A percentile compares a stretch with the other conserved stretches of the same genome.
Conservation (phyloP, 495 filamentous ascomycete genomes). For the Hyaloscypha finlandica region DNA sequence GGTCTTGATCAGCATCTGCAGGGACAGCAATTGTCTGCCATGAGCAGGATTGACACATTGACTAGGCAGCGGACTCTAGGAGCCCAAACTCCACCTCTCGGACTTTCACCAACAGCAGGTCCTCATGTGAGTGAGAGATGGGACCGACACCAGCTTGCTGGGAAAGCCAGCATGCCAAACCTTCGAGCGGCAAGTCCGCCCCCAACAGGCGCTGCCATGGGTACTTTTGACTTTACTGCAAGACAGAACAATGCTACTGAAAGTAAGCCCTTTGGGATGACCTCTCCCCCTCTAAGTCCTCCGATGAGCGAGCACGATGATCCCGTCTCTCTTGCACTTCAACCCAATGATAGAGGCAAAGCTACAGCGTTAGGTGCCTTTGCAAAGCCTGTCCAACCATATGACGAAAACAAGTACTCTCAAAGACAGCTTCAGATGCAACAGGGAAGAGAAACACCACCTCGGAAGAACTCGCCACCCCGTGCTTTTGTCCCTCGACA, state of each 20-base stretch:
- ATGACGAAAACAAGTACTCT: constrained; percentile 82
- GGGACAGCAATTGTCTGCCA: constrained; percentile 74
- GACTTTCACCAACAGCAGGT: constrained; percentile 51
- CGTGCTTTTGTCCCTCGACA: constrained; percentile 24
- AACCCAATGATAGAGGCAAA: constrained; percentile 79
- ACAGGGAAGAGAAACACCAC: constrained; percentile 57
- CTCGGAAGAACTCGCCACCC: constrained; percentile 31
- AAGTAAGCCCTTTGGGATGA: constrained; percentile 42
- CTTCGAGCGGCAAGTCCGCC: constrained; percentile 55
- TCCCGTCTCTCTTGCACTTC: constrained; percentile 57
- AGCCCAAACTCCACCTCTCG: constrained; percentile 48
- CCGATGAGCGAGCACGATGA: constrained; percentile 72
- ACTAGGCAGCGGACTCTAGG: constrained; percentile 56
- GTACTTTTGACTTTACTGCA: constrained; percentile 27
- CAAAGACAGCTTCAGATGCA: constrained; percentile 80
- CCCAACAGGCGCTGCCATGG: constrained; percentile 37
- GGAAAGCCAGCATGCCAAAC: constrained; percentile 31
- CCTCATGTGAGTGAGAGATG: constrained; percentile 56
- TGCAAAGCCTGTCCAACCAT: constrained; percentile 72
- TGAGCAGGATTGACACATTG: constrained; percentile 78
- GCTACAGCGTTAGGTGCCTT: constrained; percentile 85
- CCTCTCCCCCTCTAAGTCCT: constrained; percentile 68
- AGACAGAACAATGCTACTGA: constrained; percentile 12
- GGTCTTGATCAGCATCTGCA: constrained; percentile 76
- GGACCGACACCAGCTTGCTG: constrained; percentile 44